Evolutionary conservation across 768 basidiomycete species (phyloP), one percentile per base, ranked within the genome.

Genomic region (Filobasidium wieringae): DNA sequence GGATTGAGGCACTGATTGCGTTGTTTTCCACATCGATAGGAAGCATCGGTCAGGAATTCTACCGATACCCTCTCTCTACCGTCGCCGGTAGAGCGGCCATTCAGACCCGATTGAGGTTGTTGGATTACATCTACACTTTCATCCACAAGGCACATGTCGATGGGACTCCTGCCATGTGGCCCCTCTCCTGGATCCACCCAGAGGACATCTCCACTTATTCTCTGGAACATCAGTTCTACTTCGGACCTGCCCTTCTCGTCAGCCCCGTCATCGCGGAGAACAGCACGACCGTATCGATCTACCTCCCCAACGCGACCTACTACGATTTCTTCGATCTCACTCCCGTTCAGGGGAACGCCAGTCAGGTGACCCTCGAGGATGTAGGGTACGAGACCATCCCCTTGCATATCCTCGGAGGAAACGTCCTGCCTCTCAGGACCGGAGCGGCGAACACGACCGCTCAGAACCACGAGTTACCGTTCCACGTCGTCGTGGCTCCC

Each of bases 341-440:
- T 55, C 78, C 79, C 12, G 76, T 75, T 39, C 77, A 82, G 22
- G 72, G 82, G 22, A 71, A 77, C 17, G 68, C 72, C 0, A 69
- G 64, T 30, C 76, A 76, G 55, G 79, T 63, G 8, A 63, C 53
- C 12, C 43, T 87, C 47, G 43, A 47, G 22, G 66, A 74, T n/a
- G 84, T 84, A 2, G 85, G 85, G 3, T 80, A 88, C 2, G 78
- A 82, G 17, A 82, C 86, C 66, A 87, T 88, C 72, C 83, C 83
- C 59, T 82, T 87, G 26, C 85, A 87, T 67, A 71, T 88, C 57
- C 80, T 86, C n/a, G 81, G 82, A 57, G 81, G 82, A 26, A 78
- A 83, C 17, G 81, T 81, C 32, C 69, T 88, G 11, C 78, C 87
- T 15, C 68, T 86, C 39, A 81, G 87, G 66, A 73, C 79, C 9